A percentile compares a stretch with the other conserved stretches of the same genome.
These are phyloP conservation scores for Sarocladium oryzae DNA, from an alignment of 2,329 filamentous ascomycete genomes.

Conservation along the genomic window DNA sequence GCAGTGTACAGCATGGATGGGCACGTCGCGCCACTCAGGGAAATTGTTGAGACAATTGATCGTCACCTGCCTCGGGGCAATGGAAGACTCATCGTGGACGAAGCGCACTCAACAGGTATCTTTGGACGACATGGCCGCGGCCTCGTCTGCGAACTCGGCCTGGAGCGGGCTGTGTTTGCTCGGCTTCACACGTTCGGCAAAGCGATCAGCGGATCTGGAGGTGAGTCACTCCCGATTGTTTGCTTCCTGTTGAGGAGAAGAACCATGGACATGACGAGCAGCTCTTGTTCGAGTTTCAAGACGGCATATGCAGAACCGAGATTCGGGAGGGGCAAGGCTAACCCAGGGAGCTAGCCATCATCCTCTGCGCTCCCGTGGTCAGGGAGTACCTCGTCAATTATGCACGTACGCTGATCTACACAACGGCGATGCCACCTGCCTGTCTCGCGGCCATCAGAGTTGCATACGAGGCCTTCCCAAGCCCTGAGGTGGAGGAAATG, in stretches of 20 bases:
- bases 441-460: conserved; percentile 36
- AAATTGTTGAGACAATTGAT: conserved; percentile 54
- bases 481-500: not conserved
- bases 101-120: conserved; percentile 61
- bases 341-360: conserved; percentile 30
- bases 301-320: not conserved
- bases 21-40: conserved; percentile 57
- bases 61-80: conserved; percentile 49
- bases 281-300: too few species aligned
- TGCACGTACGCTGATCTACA: conserved; percentile 68
- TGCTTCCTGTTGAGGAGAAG: not conserved
- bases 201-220: conserved; percentile 61
- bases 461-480: not conserved
- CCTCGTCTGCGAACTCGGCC: conserved; percentile 47
- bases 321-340: not conserved
- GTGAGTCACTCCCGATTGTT: conserved; percentile 38
- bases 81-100: conserved; percentile 58
- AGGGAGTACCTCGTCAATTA: conserved; percentile 68
- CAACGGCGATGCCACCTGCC: conserved; percentile 60
- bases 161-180: conserved; percentile 50
- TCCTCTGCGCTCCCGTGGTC: conserved; percentile 55
- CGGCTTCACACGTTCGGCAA: conserved; percentile 63
- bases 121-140: conserved; percentile 51
- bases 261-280: too few species aligned
- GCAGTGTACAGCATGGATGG: conserved; percentile 81